These are phyloP conservation scores for Paxillus ammoniavirescens DNA, from an alignment of 768 basidiomycete genomes.

Conservation along the genomic window DNA sequence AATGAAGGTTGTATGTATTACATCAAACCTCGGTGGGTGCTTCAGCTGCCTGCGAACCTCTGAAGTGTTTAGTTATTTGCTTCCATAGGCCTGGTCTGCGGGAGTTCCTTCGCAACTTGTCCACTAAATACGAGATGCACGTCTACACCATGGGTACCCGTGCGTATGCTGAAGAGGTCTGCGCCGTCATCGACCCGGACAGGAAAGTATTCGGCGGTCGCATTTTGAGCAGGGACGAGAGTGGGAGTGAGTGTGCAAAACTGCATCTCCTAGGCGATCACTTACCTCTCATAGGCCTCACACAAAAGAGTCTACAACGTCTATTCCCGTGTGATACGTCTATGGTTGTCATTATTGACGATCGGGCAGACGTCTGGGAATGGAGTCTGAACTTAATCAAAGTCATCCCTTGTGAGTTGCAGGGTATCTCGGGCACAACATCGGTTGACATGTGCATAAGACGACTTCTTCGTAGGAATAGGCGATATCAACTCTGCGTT, in stretches of 20 bases:
- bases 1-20: constrained; percentile 93
- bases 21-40: constrained; percentile 88
- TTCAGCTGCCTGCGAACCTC: background rate
- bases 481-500: constrained; percentile 98
- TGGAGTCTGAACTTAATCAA: constrained; percentile 96
- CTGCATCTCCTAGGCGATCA: background rate
- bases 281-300: constrained; percentile 58
- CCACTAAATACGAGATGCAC: constrained; percentile 93
- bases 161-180: constrained; percentile 94
- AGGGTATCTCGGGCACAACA: background rate
- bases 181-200: constrained; percentile 89
- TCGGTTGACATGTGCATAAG: constrained; percentile 39
- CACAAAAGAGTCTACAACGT: constrained; percentile 87
- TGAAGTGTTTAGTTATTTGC: background rate
- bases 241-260: constrained; percentile 70
- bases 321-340: constrained; percentile 96
- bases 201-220: constrained; percentile 83
- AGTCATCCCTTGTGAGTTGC: constrained; percentile 84
- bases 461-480: constrained; percentile 97
- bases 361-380: constrained; percentile 98
- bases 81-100: constrained; percentile 71
- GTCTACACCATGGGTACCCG: constrained; percentile 99
- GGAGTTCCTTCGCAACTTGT: constrained; percentile 70
- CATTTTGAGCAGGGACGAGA: constrained; percentile 91
- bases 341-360: constrained; percentile 99